A percentile compares a stretch with the other conserved stretches of the same genome.
phyloP scores from a whole-genome alignment of 129 eudicot species.

The Tagetes patula region DNA sequence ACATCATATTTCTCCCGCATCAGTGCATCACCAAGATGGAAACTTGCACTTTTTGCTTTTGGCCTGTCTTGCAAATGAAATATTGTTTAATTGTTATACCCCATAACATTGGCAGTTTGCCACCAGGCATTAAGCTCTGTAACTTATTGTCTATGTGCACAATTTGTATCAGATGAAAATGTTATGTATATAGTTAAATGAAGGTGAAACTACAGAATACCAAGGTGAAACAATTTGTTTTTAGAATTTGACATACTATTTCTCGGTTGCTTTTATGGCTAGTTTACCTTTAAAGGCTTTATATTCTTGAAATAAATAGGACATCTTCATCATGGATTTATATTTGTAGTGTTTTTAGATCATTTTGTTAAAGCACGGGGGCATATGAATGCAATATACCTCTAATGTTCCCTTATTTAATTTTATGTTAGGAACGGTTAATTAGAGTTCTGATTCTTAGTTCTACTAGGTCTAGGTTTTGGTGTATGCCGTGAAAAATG shows the following conservation, averaged over 20 bases:
- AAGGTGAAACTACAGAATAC: not conserved
- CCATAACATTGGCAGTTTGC: not conserved
- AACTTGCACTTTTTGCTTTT: not conserved
- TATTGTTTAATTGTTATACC: not conserved
- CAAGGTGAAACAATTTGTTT: not conserved
- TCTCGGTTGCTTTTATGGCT: too few species aligned
- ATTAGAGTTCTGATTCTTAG: not conserved
- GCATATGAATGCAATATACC: not conserved
- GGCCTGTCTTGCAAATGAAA: not conserved
- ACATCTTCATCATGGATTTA: not conserved
- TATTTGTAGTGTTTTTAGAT: not conserved
- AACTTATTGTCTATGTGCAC: not conserved
- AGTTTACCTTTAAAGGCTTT: not conserved
- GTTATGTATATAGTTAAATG: not conserved
- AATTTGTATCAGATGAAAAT: not conserved
- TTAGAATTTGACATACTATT: not conserved
- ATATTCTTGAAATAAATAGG: not conserved
- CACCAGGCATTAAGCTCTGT: not conserved
- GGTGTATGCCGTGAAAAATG: not conserved
- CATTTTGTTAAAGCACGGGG: not conserved
- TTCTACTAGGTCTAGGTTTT: not conserved
- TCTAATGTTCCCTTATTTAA: not conserved
- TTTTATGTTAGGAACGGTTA: not conserved
- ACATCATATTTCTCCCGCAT: not conserved
- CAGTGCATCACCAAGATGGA: not conserved